Percentiles rank a stretch among this genome's conserved stretches.
These are phyloP conservation scores for Alternaria novae-zelandiae DNA, from an alignment of 2,329 filamentous ascomycete species.

Conservation along the genomic window DNA sequence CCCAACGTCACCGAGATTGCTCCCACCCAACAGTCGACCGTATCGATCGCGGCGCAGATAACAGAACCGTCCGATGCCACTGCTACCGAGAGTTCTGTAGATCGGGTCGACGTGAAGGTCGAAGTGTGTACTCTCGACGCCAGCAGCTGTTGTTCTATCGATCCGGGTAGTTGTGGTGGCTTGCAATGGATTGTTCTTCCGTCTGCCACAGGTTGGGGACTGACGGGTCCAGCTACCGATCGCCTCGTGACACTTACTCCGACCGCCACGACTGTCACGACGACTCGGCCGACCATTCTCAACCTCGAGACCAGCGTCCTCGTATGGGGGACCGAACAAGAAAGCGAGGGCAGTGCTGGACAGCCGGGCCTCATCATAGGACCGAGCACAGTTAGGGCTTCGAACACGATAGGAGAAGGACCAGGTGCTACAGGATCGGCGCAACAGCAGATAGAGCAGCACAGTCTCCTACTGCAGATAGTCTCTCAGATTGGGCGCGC, in stretches of 20 bases:
- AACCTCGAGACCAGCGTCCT: constrained; percentile 19
- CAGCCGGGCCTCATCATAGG: not conserved
- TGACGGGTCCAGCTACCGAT: not conserved
- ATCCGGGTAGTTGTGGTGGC: not conserved
- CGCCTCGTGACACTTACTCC: constrained; percentile 1
- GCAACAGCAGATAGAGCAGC: constrained; percentile 7
- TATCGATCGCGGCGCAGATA: not conserved
- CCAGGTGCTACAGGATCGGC: not conserved
- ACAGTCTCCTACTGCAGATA: constrained; percentile 23
- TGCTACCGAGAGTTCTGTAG: not conserved
- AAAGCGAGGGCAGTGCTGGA: not conserved
- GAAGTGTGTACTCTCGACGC: not conserved
- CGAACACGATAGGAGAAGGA: not conserved
- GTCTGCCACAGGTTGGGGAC: constrained; percentile 22
- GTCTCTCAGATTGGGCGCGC: constrained; percentile 22
- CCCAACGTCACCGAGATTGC: constrained; percentile 5
- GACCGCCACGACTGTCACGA: constrained; percentile 15
- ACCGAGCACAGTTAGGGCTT: not conserved
- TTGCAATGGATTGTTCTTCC: constrained; percentile 6
- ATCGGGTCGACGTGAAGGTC: not conserved
- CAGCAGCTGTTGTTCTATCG: not conserved
- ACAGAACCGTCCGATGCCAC: not conserved
- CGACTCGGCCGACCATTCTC: constrained; percentile 24
- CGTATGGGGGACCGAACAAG: not conserved
- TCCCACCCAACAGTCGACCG: not conserved